Base-by-base conservation (phyloP, 306 rosid species). In the Argentina anserina region DNA sequence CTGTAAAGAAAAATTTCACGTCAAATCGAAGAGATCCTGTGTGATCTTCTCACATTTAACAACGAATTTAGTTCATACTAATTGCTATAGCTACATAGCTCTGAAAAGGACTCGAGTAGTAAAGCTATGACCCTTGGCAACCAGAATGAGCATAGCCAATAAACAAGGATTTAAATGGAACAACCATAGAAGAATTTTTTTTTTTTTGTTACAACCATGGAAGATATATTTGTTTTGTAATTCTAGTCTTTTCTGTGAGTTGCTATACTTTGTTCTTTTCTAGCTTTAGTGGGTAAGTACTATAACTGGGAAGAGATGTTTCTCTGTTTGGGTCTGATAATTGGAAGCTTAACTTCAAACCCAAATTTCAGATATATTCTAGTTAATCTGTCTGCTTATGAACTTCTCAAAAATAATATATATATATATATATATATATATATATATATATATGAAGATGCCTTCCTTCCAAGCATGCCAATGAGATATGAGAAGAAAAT, bases 401-500 rank as follows among this genome's bases (percentile, higher is more conserved):
- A n/a, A n/a, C n/a, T n/a, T n/a, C n/a, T n/a, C n/a, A n/a, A n/a
- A n/a, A n/a, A n/a, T n/a, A n/a, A n/a, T n/a, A n/a, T n/a, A n/a
- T n/a, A n/a, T n/a, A n/a, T n/a, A n/a, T n/a, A n/a, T n/a, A n/a
- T n/a, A n/a, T n/a, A n/a, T n/a, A n/a, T n/a, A n/a, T n/a, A n/a
- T n/a, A n/a, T n/a, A n/a, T n/a, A n/a, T n/a, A n/a, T n/a, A n/a
- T n/a, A n/a, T n/a, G 40, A 81, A 21, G 84, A 76, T 47, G 73
- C 74, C 82, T 78, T 43, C 71, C 76, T 70, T 73, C 55, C 36
- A 68, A 83, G 87, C 78, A 84, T 81, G 88, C 86, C 79, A 79
- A 84, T 65, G 31, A 31, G 29, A 59, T 68, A 21, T 26, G 43
- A 25, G 9, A 10, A 49, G 33, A 45, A 69, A 33, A 21, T 53